Conservation (phyloP, 805 yeast species). For the Myxozyma monticola region DNA sequence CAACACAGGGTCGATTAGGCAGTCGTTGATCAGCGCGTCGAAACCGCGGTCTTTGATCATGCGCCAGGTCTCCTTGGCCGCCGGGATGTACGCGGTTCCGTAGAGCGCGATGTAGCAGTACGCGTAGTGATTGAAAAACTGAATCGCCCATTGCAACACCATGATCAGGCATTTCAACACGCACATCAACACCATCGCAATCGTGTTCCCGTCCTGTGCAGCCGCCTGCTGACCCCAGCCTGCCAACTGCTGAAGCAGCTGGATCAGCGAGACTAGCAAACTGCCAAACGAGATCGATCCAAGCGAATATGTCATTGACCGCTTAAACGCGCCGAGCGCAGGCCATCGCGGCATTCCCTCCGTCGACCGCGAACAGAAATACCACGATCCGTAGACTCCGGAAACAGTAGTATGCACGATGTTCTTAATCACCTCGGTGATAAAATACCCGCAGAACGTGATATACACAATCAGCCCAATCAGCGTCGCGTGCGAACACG, state of each 20-base stretch:
- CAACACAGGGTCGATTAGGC: slow-evolving; percentile 74
- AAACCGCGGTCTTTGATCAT: slow-evolving; percentile 76
- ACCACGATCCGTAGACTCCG: slow-evolving; percentile 91
- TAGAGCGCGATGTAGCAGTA: slow-evolving; percentile 83
- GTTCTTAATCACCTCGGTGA: slow-evolving; percentile 79
- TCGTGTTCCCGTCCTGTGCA: slow-evolving; percentile 52
- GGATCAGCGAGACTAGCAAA: slow-evolving; percentile 67
- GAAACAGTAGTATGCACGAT: slow-evolving; percentile 77
- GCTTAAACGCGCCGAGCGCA: slow-evolving; percentile 73
- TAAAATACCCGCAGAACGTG: slow-evolving; percentile 79
- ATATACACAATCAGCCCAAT: slow-evolving; percentile 71
- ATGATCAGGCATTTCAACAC: slow-evolving; percentile 58
- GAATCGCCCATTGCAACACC: slow-evolving; percentile 72
- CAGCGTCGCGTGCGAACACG: slow-evolving; percentile 59
- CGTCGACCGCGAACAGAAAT: slow-evolving; percentile 71
- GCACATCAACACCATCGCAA: slow-evolving; percentile 53
- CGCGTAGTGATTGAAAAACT: slow-evolving; percentile 88
- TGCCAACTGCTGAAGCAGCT: slow-evolving; percentile 59
- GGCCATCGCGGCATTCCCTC: slow-evolving; percentile 79
- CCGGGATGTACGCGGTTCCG: slow-evolving; percentile 71
- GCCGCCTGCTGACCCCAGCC: slow-evolving; percentile 54
- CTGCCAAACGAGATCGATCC: slow-evolving; percentile 91
- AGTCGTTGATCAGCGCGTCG: slow-evolving; percentile 82
- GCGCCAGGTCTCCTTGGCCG: slow-evolving; percentile 82
- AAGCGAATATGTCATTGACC: slow-evolving; percentile 81